Conservation (phyloP, 768 basidiomycete species). For the Rhodotorula taiwanensis region DNA sequence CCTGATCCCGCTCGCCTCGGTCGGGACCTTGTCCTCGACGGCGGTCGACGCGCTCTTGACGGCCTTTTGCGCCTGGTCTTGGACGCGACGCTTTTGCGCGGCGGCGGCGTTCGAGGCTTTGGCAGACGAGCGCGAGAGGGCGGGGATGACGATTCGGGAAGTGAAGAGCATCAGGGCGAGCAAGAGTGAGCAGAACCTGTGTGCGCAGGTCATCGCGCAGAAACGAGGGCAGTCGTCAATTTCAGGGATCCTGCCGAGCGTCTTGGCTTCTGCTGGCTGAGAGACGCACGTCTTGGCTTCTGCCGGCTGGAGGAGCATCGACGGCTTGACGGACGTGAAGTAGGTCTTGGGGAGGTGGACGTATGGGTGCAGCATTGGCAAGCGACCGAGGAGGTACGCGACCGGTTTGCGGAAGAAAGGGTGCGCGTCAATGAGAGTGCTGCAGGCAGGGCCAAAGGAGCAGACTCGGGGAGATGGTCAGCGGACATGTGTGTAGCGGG, state of each 20-base stretch:
- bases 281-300: slow-evolving; percentile 34
- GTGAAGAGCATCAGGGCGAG: slow-evolving; percentile 27
- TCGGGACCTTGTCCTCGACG: neutral
- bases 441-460: neutral
- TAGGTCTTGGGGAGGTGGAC: slow-evolving; percentile 33
- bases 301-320: slow-evolving; percentile 16
- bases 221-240: neutral
- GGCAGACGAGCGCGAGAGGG: neutral
- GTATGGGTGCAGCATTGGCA: slow-evolving; percentile 10
- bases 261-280: neutral
- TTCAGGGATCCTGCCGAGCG: neutral
- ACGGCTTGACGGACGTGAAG: slow-evolving; percentile 1
- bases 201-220: too few relatives aligned
- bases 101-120: too few relatives aligned
- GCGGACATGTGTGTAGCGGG: too few relatives aligned
- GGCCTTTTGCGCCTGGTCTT: slow-evolving; percentile 2
- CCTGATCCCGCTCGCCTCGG: neutral
- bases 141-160: slow-evolving; percentile 14
- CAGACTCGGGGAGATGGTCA: neutral
- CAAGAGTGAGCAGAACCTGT: slow-evolving; percentile 30
- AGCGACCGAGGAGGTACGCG: slow-evolving; percentile 10
- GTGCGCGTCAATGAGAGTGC: slow-evolving; percentile 37
- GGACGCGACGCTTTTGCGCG: slow-evolving; percentile 2
- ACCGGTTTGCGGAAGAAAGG: slow-evolving; percentile 32
- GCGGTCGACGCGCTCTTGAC: slow-evolving; percentile 11